These are phyloP conservation scores for Mycena latifolia DNA, from an alignment of 768 basidiomycete species.

Conservation along the genomic window DNA sequence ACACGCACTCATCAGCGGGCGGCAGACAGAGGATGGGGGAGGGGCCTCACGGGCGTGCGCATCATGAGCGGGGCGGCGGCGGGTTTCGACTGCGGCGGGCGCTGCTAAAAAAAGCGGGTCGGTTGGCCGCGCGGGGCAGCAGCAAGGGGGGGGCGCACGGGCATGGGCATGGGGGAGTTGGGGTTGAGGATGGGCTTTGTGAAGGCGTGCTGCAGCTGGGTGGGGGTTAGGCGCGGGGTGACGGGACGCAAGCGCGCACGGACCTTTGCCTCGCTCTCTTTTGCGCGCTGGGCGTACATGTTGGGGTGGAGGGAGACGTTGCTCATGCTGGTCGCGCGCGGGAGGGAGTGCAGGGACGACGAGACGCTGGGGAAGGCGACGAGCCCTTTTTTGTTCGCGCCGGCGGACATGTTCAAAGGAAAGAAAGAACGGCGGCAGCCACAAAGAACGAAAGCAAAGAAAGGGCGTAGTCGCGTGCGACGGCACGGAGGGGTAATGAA, in stretches of 20 bases:
- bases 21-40: too few species aligned
- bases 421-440: slow-evolving; percentile 26
- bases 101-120: not conserved
- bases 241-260: slow-evolving; percentile 17
- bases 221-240: too few species aligned
- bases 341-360: slow-evolving; percentile 74
- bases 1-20: too few species aligned
- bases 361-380: slow-evolving; percentile 82
- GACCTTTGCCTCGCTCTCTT: slow-evolving; percentile 85
- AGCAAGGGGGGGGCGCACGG: not conserved
- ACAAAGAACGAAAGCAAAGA: slow-evolving; percentile 34
- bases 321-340: slow-evolving; percentile 78
- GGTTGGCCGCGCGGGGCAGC: not conserved
- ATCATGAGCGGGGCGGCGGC: slow-evolving; percentile 28
- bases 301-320: slow-evolving; percentile 74
- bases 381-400: slow-evolving; percentile 58
- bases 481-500: slow-evolving; percentile 31
- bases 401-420: slow-evolving; percentile 47
- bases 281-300: slow-evolving; percentile 76
- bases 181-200: slow-evolving; percentile 58
- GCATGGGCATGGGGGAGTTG: slow-evolving; percentile 35
- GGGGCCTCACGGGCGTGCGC: slow-evolving; percentile 14
- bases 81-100: not conserved
- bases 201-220: slow-evolving; percentile 73
- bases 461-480: slow-evolving; percentile 34